These are phyloP conservation scores for Calonectria leucothoes DNA, from an alignment of 2,329 filamentous ascomycete genomes.

Conservation along the genomic window DNA sequence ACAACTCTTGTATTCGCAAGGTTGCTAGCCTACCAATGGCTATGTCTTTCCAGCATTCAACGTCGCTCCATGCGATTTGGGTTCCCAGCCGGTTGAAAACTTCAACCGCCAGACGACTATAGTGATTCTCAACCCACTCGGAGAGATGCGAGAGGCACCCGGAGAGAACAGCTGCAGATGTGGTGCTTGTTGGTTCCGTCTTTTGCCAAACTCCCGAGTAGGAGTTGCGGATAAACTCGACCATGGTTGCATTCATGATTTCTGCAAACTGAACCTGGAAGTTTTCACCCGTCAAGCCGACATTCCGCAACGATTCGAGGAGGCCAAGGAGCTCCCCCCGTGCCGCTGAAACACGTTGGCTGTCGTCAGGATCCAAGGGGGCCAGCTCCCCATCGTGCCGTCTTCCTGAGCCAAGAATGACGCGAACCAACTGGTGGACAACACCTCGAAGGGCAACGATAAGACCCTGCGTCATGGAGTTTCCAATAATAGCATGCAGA, in stretches of 20 bases:
- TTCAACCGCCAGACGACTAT: conserved; percentile 72
- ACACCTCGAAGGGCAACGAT: conserved; percentile 65
- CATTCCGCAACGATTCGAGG: conserved; percentile 68
- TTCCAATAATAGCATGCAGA: conserved; percentile 73
- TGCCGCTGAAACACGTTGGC: conserved; percentile 50
- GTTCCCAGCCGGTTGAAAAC: conserved; percentile 63
- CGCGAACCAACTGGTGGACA: conserved; percentile 63
- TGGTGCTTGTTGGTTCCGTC: conserved; percentile 27
- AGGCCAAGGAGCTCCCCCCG: conserved; percentile 66
- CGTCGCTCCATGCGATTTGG: conserved; percentile 63
- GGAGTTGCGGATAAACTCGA: conserved; percentile 68
- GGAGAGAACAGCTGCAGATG: conserved; percentile 51
- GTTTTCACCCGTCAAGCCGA: conserved; percentile 76
- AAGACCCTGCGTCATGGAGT: conserved; percentile 68
- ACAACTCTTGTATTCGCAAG: conserved; percentile 77
- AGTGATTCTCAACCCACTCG: conserved; percentile 76
- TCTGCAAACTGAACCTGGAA: conserved; percentile 80
- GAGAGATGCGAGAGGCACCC: conserved; percentile 70
- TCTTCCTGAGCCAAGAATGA: conserved; percentile 55
- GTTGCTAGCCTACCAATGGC: conserved; percentile 76
- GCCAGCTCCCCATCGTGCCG: conserved; percentile 23
- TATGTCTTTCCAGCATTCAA: conserved; percentile 78
- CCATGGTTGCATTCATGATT: conserved; percentile 75
- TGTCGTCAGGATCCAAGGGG: conserved; percentile 33
- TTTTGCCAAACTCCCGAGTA: conserved; percentile 72